phyloP scores from a whole-genome alignment of 78 protist genomes.

The Dictyostelium intermedium region DNA sequence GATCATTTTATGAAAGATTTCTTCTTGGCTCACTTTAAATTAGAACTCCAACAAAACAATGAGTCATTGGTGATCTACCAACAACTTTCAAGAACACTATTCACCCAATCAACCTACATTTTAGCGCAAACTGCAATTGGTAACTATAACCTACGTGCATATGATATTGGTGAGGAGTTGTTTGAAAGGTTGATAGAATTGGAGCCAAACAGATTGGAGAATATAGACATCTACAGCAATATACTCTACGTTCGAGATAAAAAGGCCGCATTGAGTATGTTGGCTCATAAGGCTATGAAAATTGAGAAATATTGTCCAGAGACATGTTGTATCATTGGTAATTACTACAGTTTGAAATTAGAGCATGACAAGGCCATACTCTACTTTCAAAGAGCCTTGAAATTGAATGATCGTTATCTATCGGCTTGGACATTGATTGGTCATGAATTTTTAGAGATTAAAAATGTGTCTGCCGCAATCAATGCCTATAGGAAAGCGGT shows the following conservation, averaged over 20 bases:
- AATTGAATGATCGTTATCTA: slow-evolving; percentile 54
- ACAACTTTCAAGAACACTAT: slow-evolving; percentile 19
- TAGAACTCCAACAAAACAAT: slow-evolving; percentile 70
- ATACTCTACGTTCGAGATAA: slow-evolving; percentile 93
- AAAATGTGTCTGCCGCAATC: slow-evolving; percentile 93
- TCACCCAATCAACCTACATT: slow-evolving; percentile 69
- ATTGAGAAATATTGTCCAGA: slow-evolving; percentile 94
- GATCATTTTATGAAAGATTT: slow-evolving; percentile 80
- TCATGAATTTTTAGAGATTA: slow-evolving; percentile 95
- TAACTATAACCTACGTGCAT: slow-evolving; percentile 77
- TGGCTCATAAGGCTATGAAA: slow-evolving; percentile 82
- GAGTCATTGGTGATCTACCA: slow-evolving; percentile 63
- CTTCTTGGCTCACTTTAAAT: slow-evolving; percentile 82
- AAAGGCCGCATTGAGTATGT: slow-evolving; percentile 35
- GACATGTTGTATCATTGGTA: slow-evolving; percentile 95
- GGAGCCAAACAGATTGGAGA: slow-evolving; percentile 91
- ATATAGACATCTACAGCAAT: slow-evolving; percentile 93
- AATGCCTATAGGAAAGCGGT: slow-evolving; percentile 94
- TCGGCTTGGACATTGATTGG: slow-evolving; percentile 98
- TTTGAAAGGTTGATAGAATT: slow-evolving; percentile 61
- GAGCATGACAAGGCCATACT: slow-evolving; percentile 95
- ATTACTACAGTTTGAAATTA: slow-evolving; percentile 88
- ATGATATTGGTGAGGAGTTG: slow-evolving; percentile 78
- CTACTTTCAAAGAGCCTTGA: slow-evolving; percentile 95
- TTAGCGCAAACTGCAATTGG: slow-evolving; percentile 86